Evolutionary conservation across 371 early-diverging fungal species (phyloP).

Genomic region (Mucor sp.): DNA sequence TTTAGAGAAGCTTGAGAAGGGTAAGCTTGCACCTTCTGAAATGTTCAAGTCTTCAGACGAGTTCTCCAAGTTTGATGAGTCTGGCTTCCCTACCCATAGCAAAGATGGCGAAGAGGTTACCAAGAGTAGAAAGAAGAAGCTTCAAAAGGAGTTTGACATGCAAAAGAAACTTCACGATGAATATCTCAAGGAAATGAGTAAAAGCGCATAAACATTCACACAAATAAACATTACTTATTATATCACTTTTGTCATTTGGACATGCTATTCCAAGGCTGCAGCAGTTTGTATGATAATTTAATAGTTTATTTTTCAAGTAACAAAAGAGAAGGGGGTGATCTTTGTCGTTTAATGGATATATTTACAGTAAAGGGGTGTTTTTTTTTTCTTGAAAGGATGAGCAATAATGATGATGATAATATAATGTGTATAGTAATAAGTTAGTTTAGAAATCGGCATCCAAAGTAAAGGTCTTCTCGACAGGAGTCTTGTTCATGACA

Average conservation of each 20-base stretch:
- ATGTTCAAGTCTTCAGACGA: slow-evolving; percentile 72
- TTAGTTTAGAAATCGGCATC: slow-evolving; percentile 80
- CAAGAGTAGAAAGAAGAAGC: slow-evolving; percentile 85
- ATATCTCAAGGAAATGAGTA: slow-evolving; percentile 51
- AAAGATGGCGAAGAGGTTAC: slow-evolving; percentile 79
- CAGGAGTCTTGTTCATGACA: slow-evolving; percentile 78
- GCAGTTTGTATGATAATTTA: not conserved
- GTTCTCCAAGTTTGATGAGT: slow-evolving; percentile 82
- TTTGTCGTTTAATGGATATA: slow-evolving; percentile 8
- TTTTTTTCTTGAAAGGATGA: not conserved
- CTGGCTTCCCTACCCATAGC: slow-evolving; percentile 89
- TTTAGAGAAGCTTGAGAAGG: slow-evolving; percentile 75
- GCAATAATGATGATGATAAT: not conserved
- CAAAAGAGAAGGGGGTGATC: slow-evolving; percentile 1
- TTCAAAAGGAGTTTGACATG: slow-evolving; percentile 81
- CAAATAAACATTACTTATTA: not conserved
- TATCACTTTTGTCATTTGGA: not conserved
- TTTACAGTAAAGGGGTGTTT: not conserved
- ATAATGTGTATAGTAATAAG: not conserved
- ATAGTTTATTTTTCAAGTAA: not conserved
- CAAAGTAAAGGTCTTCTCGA: slow-evolving; percentile 78
- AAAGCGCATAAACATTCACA: not conserved
- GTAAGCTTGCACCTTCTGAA: slow-evolving; percentile 72
- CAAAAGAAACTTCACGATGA: slow-evolving; percentile 89
- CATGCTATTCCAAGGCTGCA: not conserved